Conservation (phyloP, 2,329 filamentous ascomycete genomes). For the Ascochyta rabiei region DNA sequence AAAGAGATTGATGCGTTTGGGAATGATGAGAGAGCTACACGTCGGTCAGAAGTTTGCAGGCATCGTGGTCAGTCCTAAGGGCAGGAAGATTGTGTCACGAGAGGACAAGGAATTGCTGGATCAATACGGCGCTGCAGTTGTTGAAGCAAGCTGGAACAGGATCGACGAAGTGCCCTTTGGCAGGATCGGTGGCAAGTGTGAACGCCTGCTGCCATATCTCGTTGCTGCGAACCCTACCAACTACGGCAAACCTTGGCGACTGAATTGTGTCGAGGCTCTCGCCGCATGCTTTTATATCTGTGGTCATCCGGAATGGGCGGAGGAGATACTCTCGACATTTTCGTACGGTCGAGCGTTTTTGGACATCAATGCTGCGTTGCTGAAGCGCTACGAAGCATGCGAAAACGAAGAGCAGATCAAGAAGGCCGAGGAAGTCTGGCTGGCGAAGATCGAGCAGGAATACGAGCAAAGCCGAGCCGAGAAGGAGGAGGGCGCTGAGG, state of each 20-base stretch:
- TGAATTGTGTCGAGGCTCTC: conserved; percentile 95
- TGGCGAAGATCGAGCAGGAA: conserved; percentile 86
- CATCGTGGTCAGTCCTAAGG: conserved; percentile 94
- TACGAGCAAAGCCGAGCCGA: conserved; percentile 79
- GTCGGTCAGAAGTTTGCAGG: conserved; percentile 91
- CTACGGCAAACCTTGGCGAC: conserved; percentile 91
- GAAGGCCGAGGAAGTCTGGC: conserved; percentile 83
- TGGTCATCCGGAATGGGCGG: conserved; percentile 88
- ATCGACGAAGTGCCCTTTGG: conserved; percentile 89
- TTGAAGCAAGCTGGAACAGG: conserved; percentile 96
- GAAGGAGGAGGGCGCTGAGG: conserved; percentile 60
- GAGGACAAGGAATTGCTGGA: conserved; percentile 83
- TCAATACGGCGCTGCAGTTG: conserved; percentile 89
- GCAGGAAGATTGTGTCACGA: conserved; percentile 81
- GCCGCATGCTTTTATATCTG: conserved; percentile 94
- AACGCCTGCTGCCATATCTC: conserved; percentile 83
- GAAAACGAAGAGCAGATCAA: conserved; percentile 82
- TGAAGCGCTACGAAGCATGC: conserved; percentile 86
- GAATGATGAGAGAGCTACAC: conserved; percentile 90
- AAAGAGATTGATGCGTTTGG: conserved; percentile 89
- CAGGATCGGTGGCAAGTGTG: conserved; percentile 91
- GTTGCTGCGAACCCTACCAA: conserved; percentile 97
- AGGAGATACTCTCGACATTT: conserved; percentile 81
- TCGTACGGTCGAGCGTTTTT: conserved; percentile 88
- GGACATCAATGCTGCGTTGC: conserved; percentile 82